Conservation (phyloP, 139 green algal genomes). For the Desmodesmus armatus region DNA sequence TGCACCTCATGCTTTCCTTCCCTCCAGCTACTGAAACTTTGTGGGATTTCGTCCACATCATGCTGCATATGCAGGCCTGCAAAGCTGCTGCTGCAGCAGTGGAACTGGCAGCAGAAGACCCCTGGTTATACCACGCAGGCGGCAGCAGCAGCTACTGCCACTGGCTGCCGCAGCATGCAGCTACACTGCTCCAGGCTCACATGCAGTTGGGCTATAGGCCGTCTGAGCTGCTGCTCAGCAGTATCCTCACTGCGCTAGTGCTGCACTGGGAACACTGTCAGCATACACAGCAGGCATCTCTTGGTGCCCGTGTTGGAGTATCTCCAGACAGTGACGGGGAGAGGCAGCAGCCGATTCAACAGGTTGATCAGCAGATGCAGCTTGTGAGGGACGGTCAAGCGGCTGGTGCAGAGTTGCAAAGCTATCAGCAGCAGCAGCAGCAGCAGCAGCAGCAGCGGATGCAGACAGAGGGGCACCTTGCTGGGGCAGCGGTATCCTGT, state of each 20-base stretch:
- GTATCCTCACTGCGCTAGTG: slow-evolving; percentile 11
- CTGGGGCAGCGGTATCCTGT: too few relatives aligned
- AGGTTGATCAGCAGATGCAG: not conserved
- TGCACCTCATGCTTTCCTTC: not conserved
- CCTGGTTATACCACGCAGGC: not conserved
- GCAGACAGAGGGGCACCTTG: not conserved
- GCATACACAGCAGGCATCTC: not conserved
- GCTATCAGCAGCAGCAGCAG: not conserved
- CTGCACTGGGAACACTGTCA: not conserved
- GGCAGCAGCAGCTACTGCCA: slow-evolving; percentile 22
- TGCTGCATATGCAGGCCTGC: not conserved
- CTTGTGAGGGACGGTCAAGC: not conserved
- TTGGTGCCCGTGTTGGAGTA: not conserved
- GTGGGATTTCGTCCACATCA: not conserved
- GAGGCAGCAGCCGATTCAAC: not conserved
- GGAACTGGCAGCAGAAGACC: not conserved
- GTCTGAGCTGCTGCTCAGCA: not conserved
- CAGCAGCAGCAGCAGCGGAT: slow-evolving; percentile 9
- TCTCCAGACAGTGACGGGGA: not conserved
- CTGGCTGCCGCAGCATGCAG: slow-evolving; percentile 8
- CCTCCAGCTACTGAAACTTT: not conserved
- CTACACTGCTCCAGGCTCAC: not conserved
- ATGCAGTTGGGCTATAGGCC: not conserved
- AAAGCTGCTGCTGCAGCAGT: slow-evolving; percentile 11
- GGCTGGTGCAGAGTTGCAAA: not conserved